Percentiles rank a stretch among this genome's conserved stretches.
Conservation (phyloP, 306 rosid species). For the Castanospermum australe region DNA sequence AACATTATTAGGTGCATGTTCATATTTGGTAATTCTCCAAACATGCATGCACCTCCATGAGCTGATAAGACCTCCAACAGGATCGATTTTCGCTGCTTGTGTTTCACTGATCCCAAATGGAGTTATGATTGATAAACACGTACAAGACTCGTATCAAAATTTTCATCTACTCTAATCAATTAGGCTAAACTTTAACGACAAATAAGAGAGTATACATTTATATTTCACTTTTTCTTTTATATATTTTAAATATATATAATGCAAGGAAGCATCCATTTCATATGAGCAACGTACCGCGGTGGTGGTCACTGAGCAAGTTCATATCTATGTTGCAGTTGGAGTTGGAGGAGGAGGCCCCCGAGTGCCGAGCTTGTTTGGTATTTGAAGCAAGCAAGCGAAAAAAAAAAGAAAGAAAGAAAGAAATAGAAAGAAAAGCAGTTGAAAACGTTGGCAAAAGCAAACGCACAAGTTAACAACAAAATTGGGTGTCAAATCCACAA, state of each 20-base stretch:
- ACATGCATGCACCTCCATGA: constrained; percentile 24
- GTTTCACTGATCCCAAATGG: neutral
- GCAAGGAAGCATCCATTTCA: neutral
- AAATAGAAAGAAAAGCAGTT: constrained; percentile 21
- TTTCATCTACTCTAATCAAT: too few relatives aligned
- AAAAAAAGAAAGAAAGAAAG: neutral
- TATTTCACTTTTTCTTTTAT: too few relatives aligned
- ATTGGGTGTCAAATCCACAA: constrained; percentile 55
- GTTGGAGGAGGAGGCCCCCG: neutral
- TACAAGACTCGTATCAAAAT: too few relatives aligned
- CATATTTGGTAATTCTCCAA: neutral
- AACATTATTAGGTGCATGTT: constrained; percentile 14
- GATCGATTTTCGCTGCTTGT: neutral
- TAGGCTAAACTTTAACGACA: too few relatives aligned
- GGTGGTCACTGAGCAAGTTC: neutral
- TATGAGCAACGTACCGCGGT: too few relatives aligned
- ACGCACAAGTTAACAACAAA: constrained; percentile 56
- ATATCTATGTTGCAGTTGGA: neutral
- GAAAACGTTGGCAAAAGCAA: constrained; percentile 53
- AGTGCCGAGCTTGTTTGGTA: constrained; percentile 22
- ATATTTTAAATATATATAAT: too few relatives aligned
- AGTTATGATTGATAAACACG: neutral
- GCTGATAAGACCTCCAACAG: neutral
- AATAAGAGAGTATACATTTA: too few relatives aligned
- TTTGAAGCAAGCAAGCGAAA: neutral